Evolutionary conservation across 805 yeast species (phyloP).

Genomic region (Candida maesae): DNA sequence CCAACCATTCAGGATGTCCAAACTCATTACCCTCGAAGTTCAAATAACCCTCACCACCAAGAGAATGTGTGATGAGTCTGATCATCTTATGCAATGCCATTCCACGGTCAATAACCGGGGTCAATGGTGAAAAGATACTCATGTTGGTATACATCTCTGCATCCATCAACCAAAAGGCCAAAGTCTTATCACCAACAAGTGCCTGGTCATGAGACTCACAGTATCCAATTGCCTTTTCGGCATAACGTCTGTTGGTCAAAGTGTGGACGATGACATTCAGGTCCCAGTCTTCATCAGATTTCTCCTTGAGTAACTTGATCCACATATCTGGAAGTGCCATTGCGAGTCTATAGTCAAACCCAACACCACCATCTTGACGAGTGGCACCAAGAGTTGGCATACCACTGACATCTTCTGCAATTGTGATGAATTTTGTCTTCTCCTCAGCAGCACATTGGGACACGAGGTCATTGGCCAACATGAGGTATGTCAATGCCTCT

Average conservation of each 20-base stretch:
- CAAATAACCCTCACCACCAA: slow-evolving; percentile 97
- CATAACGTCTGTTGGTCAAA: slow-evolving; percentile 81
- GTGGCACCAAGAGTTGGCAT: slow-evolving; percentile 92
- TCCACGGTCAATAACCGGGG: slow-evolving; percentile 85
- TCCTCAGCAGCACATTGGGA: slow-evolving; percentile 43
- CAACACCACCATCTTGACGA: slow-evolving; percentile 75
- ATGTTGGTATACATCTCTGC: slow-evolving; percentile 96
- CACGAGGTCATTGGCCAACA: slow-evolving; percentile 85
- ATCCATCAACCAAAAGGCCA: slow-evolving; percentile 98
- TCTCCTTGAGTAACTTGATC: slow-evolving; percentile 88
- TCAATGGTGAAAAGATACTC: slow-evolving; percentile 70
- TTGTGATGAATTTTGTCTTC: slow-evolving; percentile 56
- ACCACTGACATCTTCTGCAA: slow-evolving; percentile 97
- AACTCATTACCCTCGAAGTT: slow-evolving; percentile 98
- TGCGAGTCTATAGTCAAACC: slow-evolving; percentile 88
- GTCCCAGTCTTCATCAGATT: slow-evolving; percentile 87
- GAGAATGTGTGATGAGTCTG: slow-evolving; percentile 75
- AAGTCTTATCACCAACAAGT: slow-evolving; percentile 91
- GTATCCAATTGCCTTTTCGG: slow-evolving; percentile 85
- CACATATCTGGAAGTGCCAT: slow-evolving; percentile 99
- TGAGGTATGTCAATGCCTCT: slow-evolving; percentile 82
- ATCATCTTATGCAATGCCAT: slow-evolving; percentile 88
- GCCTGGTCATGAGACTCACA: slow-evolving; percentile 98
- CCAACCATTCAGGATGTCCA: slow-evolving; percentile 99
- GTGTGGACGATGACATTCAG: slow-evolving; percentile 75